Conservation (phyloP, 208 protist species). For the Crithidia mellificae region DNA sequence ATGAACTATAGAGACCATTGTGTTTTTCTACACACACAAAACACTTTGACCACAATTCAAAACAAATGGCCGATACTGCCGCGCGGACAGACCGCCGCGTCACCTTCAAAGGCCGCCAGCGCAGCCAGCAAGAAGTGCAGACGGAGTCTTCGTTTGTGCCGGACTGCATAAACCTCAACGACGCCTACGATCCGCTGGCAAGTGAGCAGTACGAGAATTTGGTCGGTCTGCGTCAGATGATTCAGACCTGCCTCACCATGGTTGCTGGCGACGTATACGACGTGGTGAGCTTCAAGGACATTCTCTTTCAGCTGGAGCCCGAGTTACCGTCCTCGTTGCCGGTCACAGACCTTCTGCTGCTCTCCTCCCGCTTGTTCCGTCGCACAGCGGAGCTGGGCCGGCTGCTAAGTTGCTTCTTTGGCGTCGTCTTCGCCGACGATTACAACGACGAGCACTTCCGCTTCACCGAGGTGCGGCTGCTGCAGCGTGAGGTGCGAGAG, state of each 20-base stretch:
- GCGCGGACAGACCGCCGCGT: conserved; percentile 18
- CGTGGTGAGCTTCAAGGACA: conserved; percentile 87
- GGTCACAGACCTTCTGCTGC: conserved; percentile 83
- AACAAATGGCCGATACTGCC: conserved; percentile 11
- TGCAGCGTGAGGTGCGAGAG: conserved; percentile 72
- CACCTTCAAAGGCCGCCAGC: conserved; percentile 33
- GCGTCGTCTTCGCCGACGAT: conserved; percentile 84
- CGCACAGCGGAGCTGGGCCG: conserved; percentile 75
- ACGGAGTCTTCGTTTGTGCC: conserved; percentile 84
- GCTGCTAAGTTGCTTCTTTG: conserved; percentile 86
- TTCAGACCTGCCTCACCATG: conserved; percentile 67
- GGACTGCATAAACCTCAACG: conserved; percentile 46
- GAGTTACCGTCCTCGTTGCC: conserved; percentile 71
- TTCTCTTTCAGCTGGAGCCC: conserved; percentile 81
- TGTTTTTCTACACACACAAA: no score
- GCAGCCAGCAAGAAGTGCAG: conserved; percentile 54
- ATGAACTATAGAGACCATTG: background rate
- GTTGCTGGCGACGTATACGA: conserved; percentile 86
- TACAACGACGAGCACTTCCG: conserved; percentile 87
- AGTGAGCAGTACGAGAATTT: conserved; percentile 82
- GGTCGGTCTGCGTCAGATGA: conserved; percentile 62
- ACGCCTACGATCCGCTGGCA: conserved; percentile 58
- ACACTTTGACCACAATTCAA: no score
- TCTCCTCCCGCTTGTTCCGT: conserved; percentile 89
- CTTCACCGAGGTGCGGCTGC: conserved; percentile 83